Conservation (phyloP, 345 rosid genomes). For the Diplotaxis tenuifolia region DNA sequence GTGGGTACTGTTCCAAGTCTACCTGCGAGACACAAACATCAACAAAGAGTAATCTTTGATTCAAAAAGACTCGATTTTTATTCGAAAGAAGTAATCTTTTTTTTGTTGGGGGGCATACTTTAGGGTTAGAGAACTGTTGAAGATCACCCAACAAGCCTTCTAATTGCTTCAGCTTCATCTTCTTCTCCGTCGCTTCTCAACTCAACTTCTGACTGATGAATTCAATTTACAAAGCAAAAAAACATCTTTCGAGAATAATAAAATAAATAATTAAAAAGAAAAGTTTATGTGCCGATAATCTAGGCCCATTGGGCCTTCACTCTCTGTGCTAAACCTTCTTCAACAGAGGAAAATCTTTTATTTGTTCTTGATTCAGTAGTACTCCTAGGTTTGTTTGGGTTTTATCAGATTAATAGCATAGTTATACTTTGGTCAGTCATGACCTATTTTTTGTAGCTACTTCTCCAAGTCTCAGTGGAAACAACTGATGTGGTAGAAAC, state of each 20-base stretch:
- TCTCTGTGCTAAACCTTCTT: conserved; percentile 50
- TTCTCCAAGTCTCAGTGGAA: neutral
- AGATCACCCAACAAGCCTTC: conserved; percentile 76
- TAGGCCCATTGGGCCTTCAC: conserved; percentile 17
- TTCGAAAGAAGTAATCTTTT: neutral
- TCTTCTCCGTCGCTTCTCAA: conserved; percentile 35
- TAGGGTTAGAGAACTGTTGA: conserved; percentile 72
- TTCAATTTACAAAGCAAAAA: neutral
- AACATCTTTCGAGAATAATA: neutral
- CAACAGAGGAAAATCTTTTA: conserved; percentile 35
- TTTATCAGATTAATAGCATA: neutral
- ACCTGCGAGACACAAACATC: conserved; percentile 42
- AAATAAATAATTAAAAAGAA: neutral
- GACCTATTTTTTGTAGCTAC: conserved; percentile 6
- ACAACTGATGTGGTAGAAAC: neutral
- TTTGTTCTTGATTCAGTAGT: neutral
- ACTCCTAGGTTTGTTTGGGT: neutral
- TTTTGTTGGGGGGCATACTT: conserved; percentile 45
- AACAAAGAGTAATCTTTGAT: neutral
- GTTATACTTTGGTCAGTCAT: neutral
- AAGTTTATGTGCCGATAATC: neutral
- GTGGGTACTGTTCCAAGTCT: conserved; percentile 95
- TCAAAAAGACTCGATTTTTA: neutral
- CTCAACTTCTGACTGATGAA: too few relatives aligned
- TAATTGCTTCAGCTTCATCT: conserved; percentile 87